These are phyloP conservation scores for Teratosphaeriaceae sp. DNA, from an alignment of 2,329 filamentous ascomycete species.

Conservation along the genomic window DNA sequence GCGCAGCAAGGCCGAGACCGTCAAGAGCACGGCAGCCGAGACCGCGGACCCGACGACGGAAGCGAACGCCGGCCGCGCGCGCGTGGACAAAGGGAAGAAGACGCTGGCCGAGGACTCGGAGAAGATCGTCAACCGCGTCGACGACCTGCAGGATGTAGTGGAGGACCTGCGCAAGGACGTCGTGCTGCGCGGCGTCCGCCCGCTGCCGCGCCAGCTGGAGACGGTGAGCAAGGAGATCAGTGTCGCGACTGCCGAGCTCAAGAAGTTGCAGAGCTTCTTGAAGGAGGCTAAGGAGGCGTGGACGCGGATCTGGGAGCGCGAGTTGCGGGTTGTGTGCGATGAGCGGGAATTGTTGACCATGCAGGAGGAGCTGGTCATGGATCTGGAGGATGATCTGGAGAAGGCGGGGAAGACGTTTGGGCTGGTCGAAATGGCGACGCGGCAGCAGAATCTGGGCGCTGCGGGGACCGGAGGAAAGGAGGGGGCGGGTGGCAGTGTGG, in stretches of 20 bases:
- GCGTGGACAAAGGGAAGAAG: constrained; percentile 83
- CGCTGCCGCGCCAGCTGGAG: constrained; percentile 84
- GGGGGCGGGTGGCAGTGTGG: constrained; percentile 3
- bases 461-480: constrained; percentile 40
- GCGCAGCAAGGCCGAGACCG: constrained; percentile 69
- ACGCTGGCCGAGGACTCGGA: constrained; percentile 81
- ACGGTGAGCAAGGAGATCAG: constrained; percentile 82
- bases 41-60: constrained; percentile 59
- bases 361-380: constrained; percentile 90
- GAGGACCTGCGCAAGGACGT: constrained; percentile 98
- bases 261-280: constrained; percentile 90
- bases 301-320: constrained; percentile 99
- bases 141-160: constrained; percentile 94
- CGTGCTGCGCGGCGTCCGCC: constrained; percentile 83
- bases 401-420: constrained; percentile 91
- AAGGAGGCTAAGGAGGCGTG: constrained; percentile 88
- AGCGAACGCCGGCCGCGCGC: constrained; percentile 76
- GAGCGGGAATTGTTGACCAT: constrained; percentile 91
- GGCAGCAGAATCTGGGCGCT: constrained; percentile 66
- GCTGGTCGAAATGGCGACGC: constrained; percentile 95
- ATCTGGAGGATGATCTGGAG: constrained; percentile 89
- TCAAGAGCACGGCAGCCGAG: constrained; percentile 72
- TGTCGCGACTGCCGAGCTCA: constrained; percentile 73
- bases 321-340: constrained; percentile 90
- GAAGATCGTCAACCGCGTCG: constrained; percentile 81